Evolutionary conservation across 2,329 filamentous ascomycete genomes (phyloP).

Genomic region (Calonectria fujianensis): DNA sequence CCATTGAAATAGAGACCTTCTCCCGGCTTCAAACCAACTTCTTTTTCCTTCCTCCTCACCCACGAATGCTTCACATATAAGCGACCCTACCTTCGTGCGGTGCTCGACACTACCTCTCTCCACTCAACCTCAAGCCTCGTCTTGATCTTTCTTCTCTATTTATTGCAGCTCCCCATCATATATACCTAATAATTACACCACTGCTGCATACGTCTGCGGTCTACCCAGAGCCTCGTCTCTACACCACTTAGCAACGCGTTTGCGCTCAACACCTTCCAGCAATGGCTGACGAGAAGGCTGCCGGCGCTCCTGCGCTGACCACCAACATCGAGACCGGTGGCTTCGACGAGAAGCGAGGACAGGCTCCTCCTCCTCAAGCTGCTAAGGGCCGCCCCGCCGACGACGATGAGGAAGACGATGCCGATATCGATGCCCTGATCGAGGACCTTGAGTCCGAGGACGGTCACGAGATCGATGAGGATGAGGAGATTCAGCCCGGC

Average conservation of each 20-base stretch:
- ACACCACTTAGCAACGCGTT: slow-evolving; percentile 45
- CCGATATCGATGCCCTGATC: slow-evolving; percentile 90
- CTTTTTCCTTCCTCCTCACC: slow-evolving; percentile 65
- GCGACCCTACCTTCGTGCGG: slow-evolving; percentile 70
- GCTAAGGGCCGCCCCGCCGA: slow-evolving; percentile 66
- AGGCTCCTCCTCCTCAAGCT: slow-evolving; percentile 57
- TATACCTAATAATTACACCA: slow-evolving; percentile 36
- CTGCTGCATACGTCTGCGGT: slow-evolving; percentile 52
- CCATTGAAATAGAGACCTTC: slow-evolving; percentile 65
- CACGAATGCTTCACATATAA: slow-evolving; percentile 70
- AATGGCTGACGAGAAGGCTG: slow-evolving; percentile 74
- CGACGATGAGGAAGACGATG: slow-evolving; percentile 82
- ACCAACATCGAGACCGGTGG: slow-evolving; percentile 79
- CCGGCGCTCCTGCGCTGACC: slow-evolving; percentile 74
- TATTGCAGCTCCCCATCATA: slow-evolving; percentile 47
- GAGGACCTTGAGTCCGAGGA: slow-evolving; percentile 91
- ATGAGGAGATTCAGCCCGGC: slow-evolving; percentile 66
- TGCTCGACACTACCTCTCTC: slow-evolving; percentile 62
- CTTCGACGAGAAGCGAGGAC: slow-evolving; percentile 78
- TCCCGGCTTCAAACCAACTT: slow-evolving; percentile 57
- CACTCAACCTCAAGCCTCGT: slow-evolving; percentile 51
- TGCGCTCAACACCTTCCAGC: slow-evolving; percentile 46
- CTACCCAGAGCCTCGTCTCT: slow-evolving; percentile 46
- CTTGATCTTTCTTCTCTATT: slow-evolving; percentile 53
- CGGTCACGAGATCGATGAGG: slow-evolving; percentile 80